phyloP scores from a whole-genome alignment of 306 rosid species.

The Trifolium pratense region DNA sequence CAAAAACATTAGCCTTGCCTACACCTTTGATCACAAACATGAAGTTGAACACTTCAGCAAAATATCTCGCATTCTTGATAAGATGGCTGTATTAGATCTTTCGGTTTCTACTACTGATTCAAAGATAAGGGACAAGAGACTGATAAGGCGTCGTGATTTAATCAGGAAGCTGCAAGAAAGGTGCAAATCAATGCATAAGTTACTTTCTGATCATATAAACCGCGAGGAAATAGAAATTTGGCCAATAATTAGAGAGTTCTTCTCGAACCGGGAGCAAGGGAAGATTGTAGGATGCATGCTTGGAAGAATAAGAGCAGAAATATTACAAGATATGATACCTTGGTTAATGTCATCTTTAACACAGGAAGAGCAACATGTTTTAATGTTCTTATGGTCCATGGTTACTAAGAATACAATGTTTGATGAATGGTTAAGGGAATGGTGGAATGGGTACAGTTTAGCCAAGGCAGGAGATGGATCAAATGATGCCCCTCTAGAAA shows the following conservation, averaged over 20 bases:
- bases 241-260: conserved; percentile 73
- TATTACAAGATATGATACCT: conserved; percentile 89
- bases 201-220: conserved; percentile 63
- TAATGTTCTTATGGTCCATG: conserved; percentile 81
- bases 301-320: conserved; percentile 80
- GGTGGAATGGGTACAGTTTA: conserved; percentile 83
- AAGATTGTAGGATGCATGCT: conserved; percentile 79
- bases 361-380: conserved; percentile 71
- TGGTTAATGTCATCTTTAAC: conserved; percentile 90
- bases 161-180: conserved; percentile 68
- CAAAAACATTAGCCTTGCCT: conserved; percentile 84
- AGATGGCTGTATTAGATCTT: conserved; percentile 61
- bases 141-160: conserved; percentile 52
- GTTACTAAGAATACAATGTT: conserved; percentile 87
- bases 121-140: conserved; percentile 46
- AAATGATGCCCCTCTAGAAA: conserved; percentile 48
- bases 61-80: conserved; percentile 68
- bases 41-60: conserved; percentile 63
- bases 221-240: conserved; percentile 89
- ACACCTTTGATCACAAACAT: conserved; percentile 82
- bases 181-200: conserved; percentile 73
- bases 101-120: conserved; percentile 52
- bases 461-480: conserved; percentile 57
- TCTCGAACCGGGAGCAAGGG: conserved; percentile 78
- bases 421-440: conserved; percentile 85